Evolutionary conservation across 2,329 filamentous ascomycete genomes (phyloP), one percentile per base, ranked within the genome.

Genomic region (Nothophoma quercina): DNA sequence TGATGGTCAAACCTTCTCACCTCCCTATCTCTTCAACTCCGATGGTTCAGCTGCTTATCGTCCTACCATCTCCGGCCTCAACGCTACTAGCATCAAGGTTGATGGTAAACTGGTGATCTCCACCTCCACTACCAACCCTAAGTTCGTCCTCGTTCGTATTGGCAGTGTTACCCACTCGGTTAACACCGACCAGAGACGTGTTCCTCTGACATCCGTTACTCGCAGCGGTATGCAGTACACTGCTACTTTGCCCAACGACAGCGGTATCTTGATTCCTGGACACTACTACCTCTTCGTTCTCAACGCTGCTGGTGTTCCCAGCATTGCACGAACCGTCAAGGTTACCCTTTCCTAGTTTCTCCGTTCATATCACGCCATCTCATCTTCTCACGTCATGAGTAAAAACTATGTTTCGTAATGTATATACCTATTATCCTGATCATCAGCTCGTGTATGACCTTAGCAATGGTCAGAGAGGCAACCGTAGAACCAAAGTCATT

Each of bases 161-260:
- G 65, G 65, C 12, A 67, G 47, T 36, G 67, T 65, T 13, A 69
- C 67, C 8, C 67, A 69, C 43, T 67, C 65, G 4, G 59, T 68
- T 18, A 69, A 69, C 38, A 68, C 38, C n/a, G 64, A 68, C 26
- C 67, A 69, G 50, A 52, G 64, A 13, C 65, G 62, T 18, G 45
- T 67, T 2, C 65, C 64, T 2, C 38, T 68, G 16, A 58, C 43
- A 10, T 50, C 38, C 7, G 43, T 65, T 13, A 48, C 39, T 12
- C 26, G 26, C 3, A 50, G 46, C 7, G 58, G 56, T 18, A 26
- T 22, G 10, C 18, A 33, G 4, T 56, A 53, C 21, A 64, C 61
- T 7, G 56, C 52, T 29, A 64, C 58, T 7, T 38, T 67, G 9
- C 65, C 65, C 2, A 55, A 47, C 13, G 63, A 68, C 19, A 64